Evolutionary conservation across 1,284 basidiomycete genomes (phyloP), one percentile per base, ranked within the genome.

Genomic region (Apiotrichum mycotoxinovorans): DNA sequence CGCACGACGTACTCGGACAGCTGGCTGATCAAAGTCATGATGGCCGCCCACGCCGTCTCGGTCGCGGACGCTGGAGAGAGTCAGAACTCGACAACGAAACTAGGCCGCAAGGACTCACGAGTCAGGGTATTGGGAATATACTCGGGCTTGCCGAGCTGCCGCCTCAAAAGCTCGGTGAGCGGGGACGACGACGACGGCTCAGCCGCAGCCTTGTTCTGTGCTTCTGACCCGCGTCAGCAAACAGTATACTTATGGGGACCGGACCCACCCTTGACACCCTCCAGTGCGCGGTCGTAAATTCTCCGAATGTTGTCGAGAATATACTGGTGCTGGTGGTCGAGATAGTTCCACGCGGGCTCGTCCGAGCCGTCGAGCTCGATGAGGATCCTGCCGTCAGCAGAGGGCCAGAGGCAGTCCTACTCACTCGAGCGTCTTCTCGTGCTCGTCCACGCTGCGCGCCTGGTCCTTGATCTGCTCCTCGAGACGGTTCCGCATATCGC

Each of bases 371-470:
- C 88, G 58, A 97, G 78, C 63, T 97, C 93, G 56, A 91, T 80
- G 44, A 96, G 77, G 54, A 93, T 87, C 69, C 91, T 94, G 67
- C n/a, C 23, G 52, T 42, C 44, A 58, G 48, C 40, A 11, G 26
- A 25, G n/a, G n/a, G n/a, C n/a, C 7, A 33, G 30, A 23, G 5
- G 23, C 3, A 14, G 2, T n/a, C 10, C 10, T 0, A 78, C 87
- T 67, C 68, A 93, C 92, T 98, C 94, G 49, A 99, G 89, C 1
- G 91, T 97, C 80, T 91, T 93, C 78, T 98, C 94, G 62, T 97
- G 91, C 65, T 98, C 95, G 58, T 98, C 96, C 4, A 95, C 83
- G 46, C 83, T 86, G 45, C 89, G 80, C 4, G 17, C 30, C 2
- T 87, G 83, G 65, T 97, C 91, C 70, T 88, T 85, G 37, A 99